These are phyloP conservation scores for Lentinula detonsa DNA, from an alignment of 768 basidiomycete species.

Conservation along the genomic window DNA sequence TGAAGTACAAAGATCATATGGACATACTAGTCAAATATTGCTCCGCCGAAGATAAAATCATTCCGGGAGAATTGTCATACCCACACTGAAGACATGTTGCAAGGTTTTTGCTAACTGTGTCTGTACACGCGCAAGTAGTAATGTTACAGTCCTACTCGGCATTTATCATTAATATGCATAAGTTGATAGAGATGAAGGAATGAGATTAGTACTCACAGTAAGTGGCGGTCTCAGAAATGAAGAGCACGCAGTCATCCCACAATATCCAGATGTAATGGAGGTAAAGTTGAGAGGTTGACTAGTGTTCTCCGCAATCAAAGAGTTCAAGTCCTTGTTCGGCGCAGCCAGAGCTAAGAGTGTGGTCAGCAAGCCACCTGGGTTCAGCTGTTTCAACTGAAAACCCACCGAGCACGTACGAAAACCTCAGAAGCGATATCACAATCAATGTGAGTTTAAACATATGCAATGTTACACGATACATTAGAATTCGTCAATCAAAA, in stretches of 20 bases:
- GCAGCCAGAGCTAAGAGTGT: not conserved
- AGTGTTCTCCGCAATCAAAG: not conserved
- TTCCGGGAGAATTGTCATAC: not conserved
- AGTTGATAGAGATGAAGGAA: no score
- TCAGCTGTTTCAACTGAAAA: not conserved
- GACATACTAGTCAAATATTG: not conserved
- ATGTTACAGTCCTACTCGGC: not conserved
- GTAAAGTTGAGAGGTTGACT: not conserved
- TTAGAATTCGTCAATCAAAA: not conserved
- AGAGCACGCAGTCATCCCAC: not conserved
- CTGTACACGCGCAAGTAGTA: not conserved
- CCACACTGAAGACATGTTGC: conserved; percentile 3
- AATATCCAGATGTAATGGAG: not conserved
- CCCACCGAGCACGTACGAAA: not conserved
- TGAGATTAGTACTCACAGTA: not conserved
- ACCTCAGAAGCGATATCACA: not conserved
- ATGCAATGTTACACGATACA: not conserved
- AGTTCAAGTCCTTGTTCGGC: not conserved
- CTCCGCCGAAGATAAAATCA: not conserved
- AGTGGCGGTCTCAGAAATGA: not conserved
- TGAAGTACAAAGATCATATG: no score
- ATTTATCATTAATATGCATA: not conserved
- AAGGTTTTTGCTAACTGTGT: not conserved
- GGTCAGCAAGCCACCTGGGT: not conserved
- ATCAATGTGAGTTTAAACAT: not conserved